Base-by-base conservation (phyloP, 192 early-diverging fungal genomes). In the Coemansia brasiliensis region DNA sequence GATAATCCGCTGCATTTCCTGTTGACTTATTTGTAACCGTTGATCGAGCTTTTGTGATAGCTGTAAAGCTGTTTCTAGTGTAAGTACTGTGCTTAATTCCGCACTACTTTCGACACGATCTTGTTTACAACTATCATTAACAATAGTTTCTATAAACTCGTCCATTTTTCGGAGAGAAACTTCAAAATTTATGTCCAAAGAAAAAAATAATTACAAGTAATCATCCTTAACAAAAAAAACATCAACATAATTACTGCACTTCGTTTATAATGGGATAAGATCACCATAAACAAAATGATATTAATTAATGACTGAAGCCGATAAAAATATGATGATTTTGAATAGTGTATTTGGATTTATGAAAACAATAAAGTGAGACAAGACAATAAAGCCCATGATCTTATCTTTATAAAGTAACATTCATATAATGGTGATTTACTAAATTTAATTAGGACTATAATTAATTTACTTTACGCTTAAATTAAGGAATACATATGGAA, bases 1-100 rank as follows among this genome's bases (percentile, higher is more conserved):
- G 27, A 71, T n/a, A 2, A 26, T 29, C 21, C 35, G 25, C 4
- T 39, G 40, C n/a, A 71, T 48, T 45, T 32, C 55, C 3, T 45
- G 39, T 55, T 53, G 32, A 21, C 52, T 38, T 5, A 18, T 2
- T 17, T 12, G 3, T 13, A 54, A 38, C 38, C 24, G 52, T 20
- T 24, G 52, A 9, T 54, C 52, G 4, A 54, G 52, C 21, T 37
- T 38, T 24, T 39, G 35, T 12, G 52, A 39, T 22, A 54, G 52
- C 52, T 54, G 46, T 4, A 15, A 8, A 15, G 46, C 46, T 5
- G 46, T n/a, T 49, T 27, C 21, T 15, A 49, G 21, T 15, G 15
- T n/a, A 12, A 49, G 46, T 13, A 6, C 21, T 12, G 46, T 49
- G 24, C 13, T 26, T 8, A 26, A 6, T n/a, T 26, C 21, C 5